Conservation (phyloP, 352 stramenopile genomes). For the Phytophthora foliorum region DNA sequence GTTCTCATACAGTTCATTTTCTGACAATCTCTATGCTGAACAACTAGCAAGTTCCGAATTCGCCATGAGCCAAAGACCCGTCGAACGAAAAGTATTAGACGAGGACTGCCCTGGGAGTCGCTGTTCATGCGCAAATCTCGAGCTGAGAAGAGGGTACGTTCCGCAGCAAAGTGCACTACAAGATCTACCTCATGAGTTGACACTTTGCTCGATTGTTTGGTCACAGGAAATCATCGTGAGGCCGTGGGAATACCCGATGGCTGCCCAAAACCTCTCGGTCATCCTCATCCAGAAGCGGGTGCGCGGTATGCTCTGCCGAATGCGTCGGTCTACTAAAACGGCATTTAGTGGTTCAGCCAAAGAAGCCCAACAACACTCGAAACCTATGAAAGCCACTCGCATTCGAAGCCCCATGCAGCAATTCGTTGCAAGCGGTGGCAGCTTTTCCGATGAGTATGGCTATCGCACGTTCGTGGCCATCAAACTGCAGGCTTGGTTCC, state of each 20-base stretch:
- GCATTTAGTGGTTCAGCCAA: neutral
- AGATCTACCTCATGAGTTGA: neutral
- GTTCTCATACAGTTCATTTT: neutral
- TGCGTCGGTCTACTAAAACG: slow-evolving; percentile 17
- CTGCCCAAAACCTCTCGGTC: slow-evolving; percentile 79
- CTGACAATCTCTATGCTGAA: slow-evolving; percentile 2
- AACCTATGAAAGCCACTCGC: neutral
- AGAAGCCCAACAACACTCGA: slow-evolving; percentile 1
- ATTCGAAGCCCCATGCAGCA: slow-evolving; percentile 73
- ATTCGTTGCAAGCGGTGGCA: slow-evolving; percentile 63
- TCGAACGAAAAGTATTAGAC: slow-evolving; percentile 39
- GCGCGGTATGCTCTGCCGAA: slow-evolving; percentile 68
- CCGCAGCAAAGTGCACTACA: neutral
- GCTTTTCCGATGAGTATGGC: slow-evolving; percentile 61
- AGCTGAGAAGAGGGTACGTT: slow-evolving; percentile 66
- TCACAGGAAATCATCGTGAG: slow-evolving; percentile 67
- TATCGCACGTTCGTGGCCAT: slow-evolving; percentile 73
- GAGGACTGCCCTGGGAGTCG: slow-evolving; percentile 65
- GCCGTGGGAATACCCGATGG: slow-evolving; percentile 87
- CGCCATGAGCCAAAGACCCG: slow-evolving; percentile 65
- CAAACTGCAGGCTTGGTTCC: slow-evolving; percentile 77
- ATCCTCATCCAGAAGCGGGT: slow-evolving; percentile 83
- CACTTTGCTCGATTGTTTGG: neutral
- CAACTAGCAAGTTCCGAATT: slow-evolving; percentile 58
- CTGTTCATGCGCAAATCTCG: slow-evolving; percentile 85